phyloP scores from a whole-genome alignment of 139 green algal genomes.

The Dunaliella sp. region DNA sequence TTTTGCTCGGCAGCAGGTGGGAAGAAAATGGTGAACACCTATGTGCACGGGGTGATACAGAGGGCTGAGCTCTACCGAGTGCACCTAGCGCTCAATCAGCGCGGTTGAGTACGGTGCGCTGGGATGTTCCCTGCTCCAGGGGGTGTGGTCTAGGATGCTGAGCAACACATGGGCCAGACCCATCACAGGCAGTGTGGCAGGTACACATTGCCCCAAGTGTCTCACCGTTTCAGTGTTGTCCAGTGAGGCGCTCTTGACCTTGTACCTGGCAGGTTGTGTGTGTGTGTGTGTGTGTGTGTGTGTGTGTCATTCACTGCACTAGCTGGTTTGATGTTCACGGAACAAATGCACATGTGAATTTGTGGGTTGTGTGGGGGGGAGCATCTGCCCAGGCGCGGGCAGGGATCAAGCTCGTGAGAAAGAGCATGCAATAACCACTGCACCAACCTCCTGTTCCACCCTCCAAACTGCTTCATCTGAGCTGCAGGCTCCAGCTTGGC shows the following conservation, averaged over 20 bases:
- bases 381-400: too few relatives aligned
- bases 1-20: conserved; percentile 32
- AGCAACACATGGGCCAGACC: neutral
- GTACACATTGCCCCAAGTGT: neutral
- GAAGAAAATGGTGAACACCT: conserved; percentile 77
- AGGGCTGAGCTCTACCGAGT: neutral
- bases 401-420: too few relatives aligned
- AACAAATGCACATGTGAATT: too few relatives aligned
- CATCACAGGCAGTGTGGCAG: neutral
- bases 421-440: neutral
- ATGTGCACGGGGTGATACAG: conserved; percentile 38
- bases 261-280: too few relatives aligned
- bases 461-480: conserved; percentile 32
- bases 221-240: conserved; percentile 29
- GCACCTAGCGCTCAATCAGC: neutral
- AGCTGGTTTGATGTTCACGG: too few relatives aligned
- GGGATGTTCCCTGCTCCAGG: neutral
- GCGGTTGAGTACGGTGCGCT: neutral
- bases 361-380: too few relatives aligned
- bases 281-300: too few relatives aligned
- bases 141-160: neutral
- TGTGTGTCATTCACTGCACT: too few relatives aligned
- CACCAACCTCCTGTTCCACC: conserved; percentile 49
- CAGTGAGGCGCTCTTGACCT: conserved; percentile 57
- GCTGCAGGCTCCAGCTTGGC: too few relatives aligned